Evolutionary conservation across 1,139 yeast genomes (phyloP).

Genomic region (Suhomyces atakaporum): DNA sequence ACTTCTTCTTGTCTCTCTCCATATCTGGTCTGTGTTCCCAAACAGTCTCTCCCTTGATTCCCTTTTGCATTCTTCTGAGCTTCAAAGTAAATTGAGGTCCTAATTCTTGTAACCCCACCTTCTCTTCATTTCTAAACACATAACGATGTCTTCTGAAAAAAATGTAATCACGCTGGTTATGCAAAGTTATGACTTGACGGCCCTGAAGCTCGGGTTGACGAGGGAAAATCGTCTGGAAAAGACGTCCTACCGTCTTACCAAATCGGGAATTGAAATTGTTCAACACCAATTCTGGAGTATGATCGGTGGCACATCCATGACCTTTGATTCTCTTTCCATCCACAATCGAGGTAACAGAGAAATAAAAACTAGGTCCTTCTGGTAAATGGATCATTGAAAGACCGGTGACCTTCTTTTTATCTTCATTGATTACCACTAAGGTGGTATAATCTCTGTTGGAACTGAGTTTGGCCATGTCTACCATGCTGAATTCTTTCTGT

Average conservation of each 20-base stretch:
- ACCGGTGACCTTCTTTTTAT: conserved; percentile 88
- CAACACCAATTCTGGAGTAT: conserved; percentile 86
- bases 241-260: conserved; percentile 88
- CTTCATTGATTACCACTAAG: conserved; percentile 86
- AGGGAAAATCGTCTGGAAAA: conserved; percentile 91
- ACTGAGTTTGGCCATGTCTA: conserved; percentile 84
- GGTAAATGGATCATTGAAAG: conserved; percentile 91
- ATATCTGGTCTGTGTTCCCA: conserved; percentile 97
- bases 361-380: conserved; percentile 92
- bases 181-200: conserved; percentile 91
- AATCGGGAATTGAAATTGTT: conserved; percentile 90
- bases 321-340: conserved; percentile 78
- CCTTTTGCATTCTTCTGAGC: conserved; percentile 85
- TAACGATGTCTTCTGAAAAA: conserved; percentile 96
- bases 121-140: conserved; percentile 82
- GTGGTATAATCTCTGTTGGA: conserved; percentile 84
- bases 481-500: conserved; percentile 77
- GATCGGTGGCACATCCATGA: conserved; percentile 89
- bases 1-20: conserved; percentile 95
- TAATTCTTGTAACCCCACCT: conserved; percentile 90
- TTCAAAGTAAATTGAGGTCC: conserved; percentile 96
- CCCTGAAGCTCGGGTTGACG: conserved; percentile 92
- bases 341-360: conserved; percentile 76
- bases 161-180: conserved; percentile 92
- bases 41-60: conserved; percentile 85